Base-by-base conservation (phyloP, 805 yeast genomes). In the Zygosaccharomyces pseudorouxii region DNA sequence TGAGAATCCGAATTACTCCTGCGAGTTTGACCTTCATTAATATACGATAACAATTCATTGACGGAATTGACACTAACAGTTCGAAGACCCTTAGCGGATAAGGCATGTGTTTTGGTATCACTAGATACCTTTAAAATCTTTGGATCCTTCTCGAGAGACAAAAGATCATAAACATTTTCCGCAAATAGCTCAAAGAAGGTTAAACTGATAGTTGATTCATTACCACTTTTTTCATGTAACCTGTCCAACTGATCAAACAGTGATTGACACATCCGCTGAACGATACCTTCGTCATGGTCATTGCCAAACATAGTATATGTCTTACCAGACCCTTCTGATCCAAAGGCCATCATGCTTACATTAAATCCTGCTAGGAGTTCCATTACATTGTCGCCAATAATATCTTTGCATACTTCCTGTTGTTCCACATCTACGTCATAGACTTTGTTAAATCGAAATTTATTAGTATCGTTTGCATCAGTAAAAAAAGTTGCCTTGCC, bases 121-220 rank as follows among this genome's bases (percentile, higher is more conserved):
- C 50, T 53, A 16, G 16, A 77, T 60, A 53, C 77, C 71, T 56
- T 75, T 69, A 54, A 58, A 55, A 53, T 48, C 28, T 50, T 52
- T 18, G 63, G 55, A 10, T 57, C 52, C n/a, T 63, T 59, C 2
- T 57, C 53, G 0, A 74, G 71, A n/a, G 71, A 73, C 29, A 90
- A 69, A 47, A 89, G 70, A 63, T 90, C 97, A 52, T 77, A 71
- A 36, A 89, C 76, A 38, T 77, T 78, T 54, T 90, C 97, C 74
- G 85, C 78, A 64, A 86, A 85, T 10, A 90, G 81, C 59, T 90
- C 97, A 81, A 87, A 74, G 54, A 81, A 83, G 11, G 88, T 81
- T 0, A 86, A 83, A 4, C 80, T 78, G 9, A 88, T 82, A 0
- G 80, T 78, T 58, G 76, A 82, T 55, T 86, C 89, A 8, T 78